These are phyloP conservation scores for Psilocybe mexicana DNA, from an alignment of 1,284 basidiomycete genomes.

Conservation along the genomic window DNA sequence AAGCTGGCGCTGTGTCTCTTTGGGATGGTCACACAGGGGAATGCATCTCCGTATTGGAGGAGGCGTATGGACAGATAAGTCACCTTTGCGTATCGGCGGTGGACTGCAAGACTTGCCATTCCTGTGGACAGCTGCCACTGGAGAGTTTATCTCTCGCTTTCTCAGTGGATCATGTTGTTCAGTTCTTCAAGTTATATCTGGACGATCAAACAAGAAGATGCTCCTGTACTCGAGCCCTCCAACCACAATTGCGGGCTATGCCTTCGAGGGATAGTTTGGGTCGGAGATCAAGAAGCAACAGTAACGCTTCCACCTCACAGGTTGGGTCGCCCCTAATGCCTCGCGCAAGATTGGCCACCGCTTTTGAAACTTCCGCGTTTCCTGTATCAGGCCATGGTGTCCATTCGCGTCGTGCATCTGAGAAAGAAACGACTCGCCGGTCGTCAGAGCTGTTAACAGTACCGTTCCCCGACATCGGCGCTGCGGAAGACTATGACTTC, in stretches of 20 bases:
- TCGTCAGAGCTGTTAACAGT: slow-evolving; percentile 52
- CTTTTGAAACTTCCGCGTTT: slow-evolving; percentile 54
- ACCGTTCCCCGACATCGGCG: slow-evolving; percentile 35
- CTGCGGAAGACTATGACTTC: slow-evolving; percentile 41
- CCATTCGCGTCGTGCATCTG: slow-evolving; percentile 68
- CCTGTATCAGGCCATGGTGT: slow-evolving; percentile 78
- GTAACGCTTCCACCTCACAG: slow-evolving; percentile 36
- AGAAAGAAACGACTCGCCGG: slow-evolving; percentile 58
- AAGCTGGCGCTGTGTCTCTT: slow-evolving; percentile 66
- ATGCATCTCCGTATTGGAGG: slow-evolving; percentile 60
- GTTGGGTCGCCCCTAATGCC: slow-evolving; percentile 46
- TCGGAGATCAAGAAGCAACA: slow-evolving; percentile 55
- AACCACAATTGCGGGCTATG: slow-evolving; percentile 40
- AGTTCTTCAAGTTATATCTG: slow-evolving; percentile 61
- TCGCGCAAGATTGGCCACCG: slow-evolving; percentile 45
- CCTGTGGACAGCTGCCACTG: slow-evolving; percentile 65
- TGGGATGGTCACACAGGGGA: slow-evolving; percentile 67
- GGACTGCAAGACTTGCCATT: slow-evolving; percentile 53
- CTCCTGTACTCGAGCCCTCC: slow-evolving; percentile 53
- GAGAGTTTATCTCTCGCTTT: slow-evolving; percentile 65
- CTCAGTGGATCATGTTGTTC: slow-evolving; percentile 59
- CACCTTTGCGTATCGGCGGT: slow-evolving; percentile 55
- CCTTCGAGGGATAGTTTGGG: slow-evolving; percentile 39
- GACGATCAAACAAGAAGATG: slow-evolving; percentile 63
- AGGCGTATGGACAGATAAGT: slow-evolving; percentile 53